Conservation (phyloP, 805 yeast genomes). For the Wickerhamomyces tratensis region DNA sequence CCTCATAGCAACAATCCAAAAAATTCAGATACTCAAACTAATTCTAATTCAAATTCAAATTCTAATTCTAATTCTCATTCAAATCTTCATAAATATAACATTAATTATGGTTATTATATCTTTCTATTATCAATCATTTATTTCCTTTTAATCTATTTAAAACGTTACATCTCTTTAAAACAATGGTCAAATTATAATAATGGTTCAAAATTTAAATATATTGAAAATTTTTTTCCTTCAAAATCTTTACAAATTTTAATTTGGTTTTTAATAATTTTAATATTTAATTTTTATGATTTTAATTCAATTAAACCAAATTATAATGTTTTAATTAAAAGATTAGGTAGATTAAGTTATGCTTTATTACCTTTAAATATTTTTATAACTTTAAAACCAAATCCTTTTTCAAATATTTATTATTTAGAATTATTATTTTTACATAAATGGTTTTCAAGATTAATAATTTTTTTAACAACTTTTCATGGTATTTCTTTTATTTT, state of each 20-base stretch:
- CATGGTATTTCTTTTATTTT: constrained; percentile 46
- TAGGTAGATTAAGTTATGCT: constrained; percentile 53
- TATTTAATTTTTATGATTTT: constrained; percentile 25
- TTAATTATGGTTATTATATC: constrained; percentile 50
- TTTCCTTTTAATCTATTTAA: constrained; percentile 22
- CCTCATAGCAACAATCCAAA: too few relatives aligned
- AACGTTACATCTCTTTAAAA: constrained; percentile 22
- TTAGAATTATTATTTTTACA: constrained; percentile 48
- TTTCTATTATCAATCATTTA: constrained; percentile 33
- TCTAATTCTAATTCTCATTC: constrained; percentile 4
- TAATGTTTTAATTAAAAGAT: constrained; percentile 36
- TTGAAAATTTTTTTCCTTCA: constrained; percentile 23
- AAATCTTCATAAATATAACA: constrained; percentile 42
- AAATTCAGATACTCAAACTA: too few relatives aligned
- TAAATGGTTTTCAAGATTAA: constrained; percentile 61
- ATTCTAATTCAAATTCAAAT: too few relatives aligned
- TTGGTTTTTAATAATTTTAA: constrained; percentile 25
- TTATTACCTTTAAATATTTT: constrained; percentile 49
- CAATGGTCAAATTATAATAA: constrained; percentile 21
- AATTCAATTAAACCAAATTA: constrained; percentile 16
- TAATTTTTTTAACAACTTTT: constrained; percentile 31
- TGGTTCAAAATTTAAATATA: constrained; percentile 28
- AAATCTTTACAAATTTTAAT: constrained; percentile 22
- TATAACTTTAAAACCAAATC: constrained; percentile 47
- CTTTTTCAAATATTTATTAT: constrained; percentile 37